These are phyloP conservation scores for Xylaria sp. DNA, from an alignment of 2,329 filamentous ascomycete genomes.

Conservation along the genomic window DNA sequence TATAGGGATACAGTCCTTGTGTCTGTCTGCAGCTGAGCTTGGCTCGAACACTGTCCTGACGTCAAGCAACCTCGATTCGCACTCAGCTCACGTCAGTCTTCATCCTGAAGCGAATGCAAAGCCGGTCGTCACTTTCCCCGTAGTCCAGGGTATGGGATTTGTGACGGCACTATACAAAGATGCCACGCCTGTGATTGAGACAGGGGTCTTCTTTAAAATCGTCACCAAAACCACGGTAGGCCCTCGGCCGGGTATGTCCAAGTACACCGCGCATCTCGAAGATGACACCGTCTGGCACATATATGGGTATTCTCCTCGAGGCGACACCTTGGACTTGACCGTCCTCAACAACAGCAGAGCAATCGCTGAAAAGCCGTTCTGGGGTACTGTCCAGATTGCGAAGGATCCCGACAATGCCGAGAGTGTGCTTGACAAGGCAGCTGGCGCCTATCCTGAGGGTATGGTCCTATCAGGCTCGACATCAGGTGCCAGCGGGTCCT, in stretches of 20 bases:
- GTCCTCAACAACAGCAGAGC: constrained; percentile 62
- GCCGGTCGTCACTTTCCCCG: constrained; percentile 66
- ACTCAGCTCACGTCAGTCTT: constrained; percentile 63
- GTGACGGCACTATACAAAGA: constrained; percentile 72
- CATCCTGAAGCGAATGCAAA: constrained; percentile 45
- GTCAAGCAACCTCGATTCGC: constrained; percentile 50
- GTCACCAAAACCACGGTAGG: constrained; percentile 54
- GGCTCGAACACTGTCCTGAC: constrained; percentile 53
- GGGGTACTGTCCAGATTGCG: constrained; percentile 74
- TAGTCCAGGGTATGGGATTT: constrained; percentile 87
- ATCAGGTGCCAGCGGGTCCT: constrained; percentile 57
- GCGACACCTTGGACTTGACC: constrained; percentile 59
- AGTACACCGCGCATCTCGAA: constrained; percentile 68
- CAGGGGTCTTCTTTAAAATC: constrained; percentile 66
- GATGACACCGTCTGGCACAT: constrained; percentile 74
- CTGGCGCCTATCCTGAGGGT: constrained; percentile 66
- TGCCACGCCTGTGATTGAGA: constrained; percentile 66
- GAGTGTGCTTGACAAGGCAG: constrained; percentile 65
- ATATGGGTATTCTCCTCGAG: constrained; percentile 61
- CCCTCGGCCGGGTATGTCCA: constrained; percentile 61
- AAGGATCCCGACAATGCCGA: constrained; percentile 68
- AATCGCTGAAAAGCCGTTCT: constrained; percentile 61
- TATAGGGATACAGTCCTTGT: constrained; percentile 72
- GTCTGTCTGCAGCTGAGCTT: constrained; percentile 74
- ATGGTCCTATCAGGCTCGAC: constrained; percentile 60